These are phyloP conservation scores for Penicillium atrosanguineum DNA, from an alignment of 495 filamentous ascomycete genomes.

Conservation along the genomic window DNA sequence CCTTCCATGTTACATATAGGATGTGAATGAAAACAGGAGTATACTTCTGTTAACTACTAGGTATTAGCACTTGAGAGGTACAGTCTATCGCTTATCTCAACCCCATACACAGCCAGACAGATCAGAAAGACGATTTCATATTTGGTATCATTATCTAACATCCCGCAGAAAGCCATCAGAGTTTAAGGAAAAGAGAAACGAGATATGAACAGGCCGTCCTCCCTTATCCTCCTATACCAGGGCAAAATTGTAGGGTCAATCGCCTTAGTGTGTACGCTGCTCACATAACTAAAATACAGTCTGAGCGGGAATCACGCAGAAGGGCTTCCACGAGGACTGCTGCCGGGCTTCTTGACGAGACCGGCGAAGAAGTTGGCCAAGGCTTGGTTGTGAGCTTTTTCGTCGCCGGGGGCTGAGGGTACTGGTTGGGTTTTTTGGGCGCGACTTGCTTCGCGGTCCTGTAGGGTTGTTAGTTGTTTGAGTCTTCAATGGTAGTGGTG, in stretches of 20 bases:
- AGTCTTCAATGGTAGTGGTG: background rate
- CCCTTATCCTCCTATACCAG: slow-evolving; percentile 10
- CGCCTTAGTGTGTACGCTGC: slow-evolving; percentile 32
- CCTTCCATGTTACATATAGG: too few species aligned
- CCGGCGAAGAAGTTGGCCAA: slow-evolving; percentile 66
- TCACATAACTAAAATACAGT: slow-evolving; percentile 34
- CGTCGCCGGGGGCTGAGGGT: slow-evolving; percentile 41
- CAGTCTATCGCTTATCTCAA: too few species aligned
- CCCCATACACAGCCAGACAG: background rate
- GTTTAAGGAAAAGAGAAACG: slow-evolving; percentile 9
- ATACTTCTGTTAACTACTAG: too few species aligned
- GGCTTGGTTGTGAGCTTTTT: slow-evolving; percentile 64
- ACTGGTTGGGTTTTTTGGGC: slow-evolving; percentile 43
- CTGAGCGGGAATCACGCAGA: slow-evolving; percentile 29
- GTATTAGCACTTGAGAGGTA: too few species aligned
- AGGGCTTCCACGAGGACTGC: slow-evolving; percentile 43
- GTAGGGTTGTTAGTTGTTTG: slow-evolving; percentile 13
- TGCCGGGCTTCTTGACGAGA: slow-evolving; percentile 57
- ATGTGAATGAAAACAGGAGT: too few species aligned
- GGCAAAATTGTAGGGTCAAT: slow-evolving; percentile 31
- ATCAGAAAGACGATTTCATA: slow-evolving; percentile 20
- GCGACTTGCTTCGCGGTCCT: slow-evolving; percentile 58
- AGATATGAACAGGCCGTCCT: slow-evolving; percentile 12
- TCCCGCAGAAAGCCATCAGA: slow-evolving; percentile 23
- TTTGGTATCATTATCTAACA: slow-evolving; percentile 38